Evolutionary conservation across 257 asterid genomes (phyloP).

Genomic region (Nemophila menziesii): DNA sequence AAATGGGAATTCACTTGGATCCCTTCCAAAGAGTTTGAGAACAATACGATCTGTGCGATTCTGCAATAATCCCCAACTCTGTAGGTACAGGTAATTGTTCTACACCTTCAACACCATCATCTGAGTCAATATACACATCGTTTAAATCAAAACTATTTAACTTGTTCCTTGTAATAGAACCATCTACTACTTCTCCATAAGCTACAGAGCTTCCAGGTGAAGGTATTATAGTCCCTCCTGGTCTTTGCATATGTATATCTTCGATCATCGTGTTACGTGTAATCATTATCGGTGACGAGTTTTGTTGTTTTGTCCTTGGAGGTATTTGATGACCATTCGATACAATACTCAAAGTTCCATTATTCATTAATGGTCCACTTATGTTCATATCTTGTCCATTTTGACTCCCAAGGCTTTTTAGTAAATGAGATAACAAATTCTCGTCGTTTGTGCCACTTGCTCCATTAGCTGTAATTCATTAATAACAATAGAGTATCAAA

Average conservation of each 20-base stretch:
- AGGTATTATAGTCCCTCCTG: neutral
- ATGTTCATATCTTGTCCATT: conserved; percentile 25
- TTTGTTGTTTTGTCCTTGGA: conserved; percentile 28
- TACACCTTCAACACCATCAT: conserved; percentile 49
- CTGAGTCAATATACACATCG: conserved; percentile 59
- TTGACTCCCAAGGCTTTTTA: conserved; percentile 46
- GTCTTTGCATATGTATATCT: neutral
- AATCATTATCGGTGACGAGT: neutral
- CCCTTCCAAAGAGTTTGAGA: conserved; percentile 73
- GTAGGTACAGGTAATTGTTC: conserved; percentile 40
- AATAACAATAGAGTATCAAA: conserved; percentile 8
- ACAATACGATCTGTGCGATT: conserved; percentile 77
- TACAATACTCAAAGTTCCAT: conserved; percentile 30
- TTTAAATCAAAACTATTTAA: conserved; percentile 58
- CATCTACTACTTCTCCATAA: conserved; percentile 31
- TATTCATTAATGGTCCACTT: conserved; percentile 34
- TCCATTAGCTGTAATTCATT: conserved; percentile 38
- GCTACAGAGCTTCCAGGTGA: conserved; percentile 30
- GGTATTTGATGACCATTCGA: conserved; percentile 38
- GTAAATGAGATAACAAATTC: conserved; percentile 55
- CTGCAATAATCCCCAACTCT: conserved; percentile 36
- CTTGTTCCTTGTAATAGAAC: conserved; percentile 49
- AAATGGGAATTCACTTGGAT: conserved; percentile 62
- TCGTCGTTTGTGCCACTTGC: conserved; percentile 25
- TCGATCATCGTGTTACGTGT: neutral